Evolutionary conservation across 148 eudicot species (phyloP).

Genomic region (Rhododendron williamsianum): DNA sequence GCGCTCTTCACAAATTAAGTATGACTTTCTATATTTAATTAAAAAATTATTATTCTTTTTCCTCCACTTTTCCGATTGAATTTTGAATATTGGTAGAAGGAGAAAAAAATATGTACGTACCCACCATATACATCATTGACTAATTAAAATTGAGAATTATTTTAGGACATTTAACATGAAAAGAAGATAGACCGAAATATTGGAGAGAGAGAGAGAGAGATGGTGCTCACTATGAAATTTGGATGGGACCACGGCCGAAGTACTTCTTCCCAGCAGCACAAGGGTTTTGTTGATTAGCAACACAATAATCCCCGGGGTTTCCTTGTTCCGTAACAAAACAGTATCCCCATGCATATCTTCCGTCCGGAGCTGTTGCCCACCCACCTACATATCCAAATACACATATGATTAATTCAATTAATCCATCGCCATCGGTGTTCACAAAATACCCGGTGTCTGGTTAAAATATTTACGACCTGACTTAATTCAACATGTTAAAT

Average conservation of each 20-base stretch:
- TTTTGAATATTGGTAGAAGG: background rate
- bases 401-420: conserved; percentile 43
- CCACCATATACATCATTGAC: background rate
- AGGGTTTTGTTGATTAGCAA: conserved; percentile 17
- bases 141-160: background rate
- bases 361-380: conserved; percentile 57
- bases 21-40: too few relatives aligned
- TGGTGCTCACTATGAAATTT: conserved; percentile 40
- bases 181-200: too few relatives aligned
- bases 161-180: too few relatives aligned
- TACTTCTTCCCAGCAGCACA: conserved; percentile 43
- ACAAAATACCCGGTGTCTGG: too few relatives aligned
- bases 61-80: background rate
- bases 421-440: too few relatives aligned
- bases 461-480: too few relatives aligned
- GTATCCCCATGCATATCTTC: conserved; percentile 62
- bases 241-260: conserved; percentile 62
- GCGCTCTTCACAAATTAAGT: too few relatives aligned
- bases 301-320: conserved; percentile 25
- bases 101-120: background rate
- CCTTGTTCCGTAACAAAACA: conserved; percentile 17
- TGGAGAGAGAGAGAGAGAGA: too few relatives aligned
- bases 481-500: too few relatives aligned
- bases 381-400: conserved; percentile 36
- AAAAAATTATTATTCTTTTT: too few relatives aligned